Evolutionary conservation across 176 grass and related monocot species (phyloP), one percentile per base, ranked within the genome.

Genomic region (Bonia amplexicaulis): DNA sequence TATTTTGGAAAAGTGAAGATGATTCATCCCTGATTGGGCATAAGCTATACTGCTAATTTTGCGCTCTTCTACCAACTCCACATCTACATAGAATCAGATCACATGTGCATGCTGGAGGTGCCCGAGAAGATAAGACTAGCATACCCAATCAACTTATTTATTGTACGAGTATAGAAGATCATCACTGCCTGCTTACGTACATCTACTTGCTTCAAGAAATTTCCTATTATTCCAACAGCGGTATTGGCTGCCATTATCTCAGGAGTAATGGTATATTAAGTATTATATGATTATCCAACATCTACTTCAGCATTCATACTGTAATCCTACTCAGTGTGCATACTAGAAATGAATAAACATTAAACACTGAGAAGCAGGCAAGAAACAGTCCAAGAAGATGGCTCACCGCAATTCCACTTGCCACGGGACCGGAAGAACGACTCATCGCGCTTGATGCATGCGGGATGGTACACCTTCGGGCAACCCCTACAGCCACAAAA

Each of bases 391-490:
- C 5, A 82, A 40, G 52, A 82, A 51, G 37, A 29, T 33, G 47
- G 85, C 88, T 89, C 81, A 99, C 97, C 97, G 53, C 97, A 99
- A n/a, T 96, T 95, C 97, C 97, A 99, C 53, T 87, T 93, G 42
- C 81, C 88, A 42, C 90, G 87, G 4, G 82, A 29, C 16, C 89
- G 88, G 74, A 99, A 99, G 87, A 99, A 99, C 4, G 93, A 84
- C 54, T 91, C 95, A 9, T 97, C 95, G 0, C 95, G 90, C 69
- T 93, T 92, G 90, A 97, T 88, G 76, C 95, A 97, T n/a, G 95
- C 84, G 2, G 90, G 93, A 67, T 99, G 97, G 76, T 99, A 99
- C 31, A 96, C 97, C 86, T 99, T 99, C 9, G 92, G 85, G 81
- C 97, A 99, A 31, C 97, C 90, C 93, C 93, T 99, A 55, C 31